Evolutionary conservation across 129 eudicot species (phyloP).

Genomic region (Flaveria robusta): DNA sequence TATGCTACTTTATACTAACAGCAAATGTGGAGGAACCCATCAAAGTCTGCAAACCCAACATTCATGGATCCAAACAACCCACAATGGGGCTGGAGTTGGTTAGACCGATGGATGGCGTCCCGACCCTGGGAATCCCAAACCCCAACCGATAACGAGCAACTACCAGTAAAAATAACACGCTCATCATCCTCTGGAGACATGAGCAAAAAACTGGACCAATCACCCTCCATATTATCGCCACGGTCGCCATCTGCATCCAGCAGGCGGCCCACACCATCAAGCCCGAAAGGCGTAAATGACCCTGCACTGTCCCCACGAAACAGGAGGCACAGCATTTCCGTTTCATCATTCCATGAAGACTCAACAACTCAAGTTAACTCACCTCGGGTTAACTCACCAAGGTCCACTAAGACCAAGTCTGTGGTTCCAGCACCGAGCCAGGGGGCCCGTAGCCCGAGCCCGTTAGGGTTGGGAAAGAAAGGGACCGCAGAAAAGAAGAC

Average conservation of each 20-base stretch:
- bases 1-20: slow-evolving; percentile 9
- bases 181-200: slow-evolving; percentile 43
- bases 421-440: slow-evolving; percentile 31
- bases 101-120: slow-evolving; percentile 50
- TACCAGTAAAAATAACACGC: slow-evolving; percentile 17
- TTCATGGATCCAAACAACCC: slow-evolving; percentile 56
- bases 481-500: slow-evolving; percentile 46
- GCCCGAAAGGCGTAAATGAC: slow-evolving; percentile 59
- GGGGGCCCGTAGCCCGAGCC: slow-evolving; percentile 34
- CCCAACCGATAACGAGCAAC: slow-evolving; percentile 19
- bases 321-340: slow-evolving; percentile 72
- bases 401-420: slow-evolving; percentile 63
- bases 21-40: slow-evolving; percentile 43
- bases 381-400: slow-evolving; percentile 47
- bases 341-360: slow-evolving; percentile 67
- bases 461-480: slow-evolving; percentile 50
- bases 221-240: slow-evolving; percentile 65
- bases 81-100: slow-evolving; percentile 60
- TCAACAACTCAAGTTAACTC: slow-evolving; percentile 17
- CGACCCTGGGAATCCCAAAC: slow-evolving; percentile 43
- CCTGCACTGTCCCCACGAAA: slow-evolving; percentile 54
- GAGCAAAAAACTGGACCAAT: slow-evolving; percentile 40
- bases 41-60: slow-evolving; percentile 38
- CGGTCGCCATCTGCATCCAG: slow-evolving; percentile 39
- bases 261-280: slow-evolving; percentile 42